These are phyloP conservation scores for Brassica cretica DNA, from an alignment of 345 rosid species.

Conservation along the genomic window DNA sequence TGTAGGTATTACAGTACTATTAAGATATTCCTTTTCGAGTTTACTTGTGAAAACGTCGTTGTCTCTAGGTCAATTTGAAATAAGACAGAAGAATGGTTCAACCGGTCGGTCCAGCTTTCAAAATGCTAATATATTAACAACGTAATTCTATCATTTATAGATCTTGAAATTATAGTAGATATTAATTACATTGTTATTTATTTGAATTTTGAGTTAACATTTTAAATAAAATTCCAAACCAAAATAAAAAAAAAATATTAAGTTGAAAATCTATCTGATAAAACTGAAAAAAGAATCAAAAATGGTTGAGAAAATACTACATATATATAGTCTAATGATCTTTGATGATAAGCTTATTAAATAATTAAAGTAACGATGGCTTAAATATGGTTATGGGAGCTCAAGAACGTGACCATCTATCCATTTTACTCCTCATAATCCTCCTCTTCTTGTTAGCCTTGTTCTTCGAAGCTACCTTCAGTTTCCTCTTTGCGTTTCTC, in stretches of 20 bases:
- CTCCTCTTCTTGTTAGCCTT: slow-evolving; percentile 72
- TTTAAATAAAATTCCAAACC: not conserved
- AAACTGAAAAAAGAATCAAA: not conserved
- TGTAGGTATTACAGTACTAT: slow-evolving; percentile 11
- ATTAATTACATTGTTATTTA: not conserved
- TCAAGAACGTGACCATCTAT: slow-evolving; percentile 16
- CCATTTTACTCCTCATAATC: slow-evolving; percentile 44
- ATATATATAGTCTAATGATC: not conserved
- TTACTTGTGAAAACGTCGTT: not conserved
- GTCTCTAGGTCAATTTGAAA: not conserved
- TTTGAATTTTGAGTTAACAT: not conserved
- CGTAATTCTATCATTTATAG: not conserved
- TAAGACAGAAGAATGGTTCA: not conserved
- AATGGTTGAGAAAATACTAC: too few relatives aligned
- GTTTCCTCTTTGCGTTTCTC: slow-evolving; percentile 79
- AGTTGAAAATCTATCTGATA: not conserved
- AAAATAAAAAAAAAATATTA: too few relatives aligned
- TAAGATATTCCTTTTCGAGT: not conserved
- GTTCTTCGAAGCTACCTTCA: slow-evolving; percentile 64
- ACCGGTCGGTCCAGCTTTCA: not conserved
- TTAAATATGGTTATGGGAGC: not conserved
- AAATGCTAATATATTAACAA: not conserved
- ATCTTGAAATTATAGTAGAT: not conserved
- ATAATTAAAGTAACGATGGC: not conserved
- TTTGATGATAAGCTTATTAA: not conserved